Evolutionary conservation across 1,284 basidiomycete species (phyloP), one percentile per base, ranked within the genome.

Genomic region (Rhodotorula sp.): DNA sequence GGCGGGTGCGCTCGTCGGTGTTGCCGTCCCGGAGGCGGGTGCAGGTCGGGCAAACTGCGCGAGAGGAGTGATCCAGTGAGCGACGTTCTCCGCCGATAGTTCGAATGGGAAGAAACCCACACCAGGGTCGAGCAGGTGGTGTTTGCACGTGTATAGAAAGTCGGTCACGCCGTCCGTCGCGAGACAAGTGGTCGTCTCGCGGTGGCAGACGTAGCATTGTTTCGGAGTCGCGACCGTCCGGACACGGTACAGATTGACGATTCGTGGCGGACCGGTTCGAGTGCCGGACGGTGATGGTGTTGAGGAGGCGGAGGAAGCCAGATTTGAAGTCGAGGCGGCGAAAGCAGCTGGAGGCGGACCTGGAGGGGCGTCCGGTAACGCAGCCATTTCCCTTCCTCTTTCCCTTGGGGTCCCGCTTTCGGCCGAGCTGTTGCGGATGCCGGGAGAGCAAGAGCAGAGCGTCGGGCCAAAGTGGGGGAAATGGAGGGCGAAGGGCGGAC

Each of bases 41-140:
- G 70, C 72, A 1, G 75, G 75, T 26, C 62, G 68, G 2, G 75
- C 75, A 55, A 76, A 76, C 74, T 75, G 59, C 19, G 50, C 0
- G 18, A 21, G 19, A 8, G 38, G 15, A 12, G 2, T 6, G 2
- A 0, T 21, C 48, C 38, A 48, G 45, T 15, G 2, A 5, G 43
- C 10, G 6, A 19, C n/a, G 3, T 18, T 3, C 1, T 43, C 12
- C n/a, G 28, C 1, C 1, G 23, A 10, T 2, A 6, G 18, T 8
- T 5, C 56, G 56, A n/a, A 14, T 10, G 56, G 12, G n/a, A 31
- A 38, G 2, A 56, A 26, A 66, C 74, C 26, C 62, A 75, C 74
- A 7, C 70, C 75, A 0, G 68, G 72, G 54, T 76, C 75, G n/a
- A 67, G 54, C 16, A 70, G 38, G 21, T 76, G 75, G 0, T 54